Evolutionary conservation across 2,329 filamentous ascomycete species (phyloP), one percentile per base, ranked within the genome.

Genomic region (Nannizzia gypsea): DNA sequence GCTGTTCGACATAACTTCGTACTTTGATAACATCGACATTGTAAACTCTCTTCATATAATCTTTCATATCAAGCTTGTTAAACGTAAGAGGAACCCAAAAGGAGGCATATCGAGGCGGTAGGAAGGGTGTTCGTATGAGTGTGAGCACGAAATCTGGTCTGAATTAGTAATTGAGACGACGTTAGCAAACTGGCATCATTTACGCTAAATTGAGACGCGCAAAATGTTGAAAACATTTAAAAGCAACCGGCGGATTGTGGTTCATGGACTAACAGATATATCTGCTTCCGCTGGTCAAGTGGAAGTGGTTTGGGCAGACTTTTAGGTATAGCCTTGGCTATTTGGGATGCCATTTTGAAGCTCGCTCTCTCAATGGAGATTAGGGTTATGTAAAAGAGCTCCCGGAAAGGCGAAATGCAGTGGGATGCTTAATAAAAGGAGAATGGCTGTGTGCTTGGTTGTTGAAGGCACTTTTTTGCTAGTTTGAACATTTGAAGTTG

Each of bases 51-150:
- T 83, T 88, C 63, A 99, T 86, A 78, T 97, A 99, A 78, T 96
- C 91, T 73, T 90, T 89, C 46, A 99, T 78, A 73, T 99, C 93
- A 74, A 97, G 86, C 77, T 99, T 99, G 80, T 90, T 95, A 80
- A 96, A 90, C 67, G 83, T 85, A 67, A 97, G 81, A 9, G 93
- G 93, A 34, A 96, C 92, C 69, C 86, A 81, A 83, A 99, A 99
- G 68, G 85, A 87, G 64, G 92, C 93, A 72, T 89, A 90, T 72
- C 85, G 87, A 20, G 91, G 84, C 6, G 89, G 86, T 59, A 88
- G 82, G 66, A 82, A 80, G 31, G 84, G 83, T 61, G 85, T 87
- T 66, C 85, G 87, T 67, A 95, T 78, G 68, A 97, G 83, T 62
- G 87, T 86, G 69, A 97, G 78, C 64, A 84, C 83, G 76, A 95